phyloP scores from a whole-genome alignment of 2,329 filamentous ascomycete species.

The Alternaria brassicae region DNA sequence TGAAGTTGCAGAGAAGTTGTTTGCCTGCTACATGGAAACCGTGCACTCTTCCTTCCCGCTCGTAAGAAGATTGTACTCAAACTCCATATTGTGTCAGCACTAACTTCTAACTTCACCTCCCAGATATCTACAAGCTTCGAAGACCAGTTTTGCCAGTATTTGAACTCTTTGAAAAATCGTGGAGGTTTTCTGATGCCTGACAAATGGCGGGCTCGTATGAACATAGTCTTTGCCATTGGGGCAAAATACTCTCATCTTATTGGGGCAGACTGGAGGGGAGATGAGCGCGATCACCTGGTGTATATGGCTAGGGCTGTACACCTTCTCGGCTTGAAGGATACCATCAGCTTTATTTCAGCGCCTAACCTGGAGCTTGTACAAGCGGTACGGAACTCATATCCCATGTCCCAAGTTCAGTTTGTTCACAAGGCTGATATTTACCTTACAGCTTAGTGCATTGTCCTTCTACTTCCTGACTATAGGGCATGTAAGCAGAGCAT shows the following conservation, averaged over 20 bases:
- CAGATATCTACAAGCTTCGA: conserved; percentile 32
- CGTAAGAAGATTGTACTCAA: too few relatives aligned
- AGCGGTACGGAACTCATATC: conserved; percentile 49
- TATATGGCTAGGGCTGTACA: conserved; percentile 47
- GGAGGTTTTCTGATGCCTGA: conserved; percentile 15
- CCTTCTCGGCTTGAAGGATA: conserved; percentile 31
- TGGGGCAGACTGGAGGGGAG: conserved; percentile 34
- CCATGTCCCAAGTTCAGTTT: conserved; percentile 32
- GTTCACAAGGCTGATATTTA: conserved; percentile 8
- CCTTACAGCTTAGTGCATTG: conserved; percentile 29
- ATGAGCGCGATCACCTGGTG: conserved; percentile 46
- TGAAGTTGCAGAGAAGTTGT: conserved; percentile 41
- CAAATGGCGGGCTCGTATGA: conserved; percentile 50
- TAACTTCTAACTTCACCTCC: too few relatives aligned
- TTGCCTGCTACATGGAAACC: conserved; percentile 47
- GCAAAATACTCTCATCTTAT: conserved; percentile 48
- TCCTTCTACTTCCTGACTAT: conserved; percentile 37
- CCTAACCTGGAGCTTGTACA: conserved; percentile 49
- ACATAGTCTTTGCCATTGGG: conserved; percentile 54
- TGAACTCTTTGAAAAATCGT: conserved; percentile 9
- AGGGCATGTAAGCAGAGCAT: conserved; percentile 41
- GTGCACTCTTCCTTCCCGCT: conserved; percentile 46
- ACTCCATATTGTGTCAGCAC: too few relatives aligned
- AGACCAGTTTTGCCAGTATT: conserved; percentile 28
- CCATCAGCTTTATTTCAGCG: conserved; percentile 30